Percentiles rank a stretch among this genome's conserved stretches.
Conservation (phyloP, 257 asterid genomes). For the Capsicum baccatum region DNA sequence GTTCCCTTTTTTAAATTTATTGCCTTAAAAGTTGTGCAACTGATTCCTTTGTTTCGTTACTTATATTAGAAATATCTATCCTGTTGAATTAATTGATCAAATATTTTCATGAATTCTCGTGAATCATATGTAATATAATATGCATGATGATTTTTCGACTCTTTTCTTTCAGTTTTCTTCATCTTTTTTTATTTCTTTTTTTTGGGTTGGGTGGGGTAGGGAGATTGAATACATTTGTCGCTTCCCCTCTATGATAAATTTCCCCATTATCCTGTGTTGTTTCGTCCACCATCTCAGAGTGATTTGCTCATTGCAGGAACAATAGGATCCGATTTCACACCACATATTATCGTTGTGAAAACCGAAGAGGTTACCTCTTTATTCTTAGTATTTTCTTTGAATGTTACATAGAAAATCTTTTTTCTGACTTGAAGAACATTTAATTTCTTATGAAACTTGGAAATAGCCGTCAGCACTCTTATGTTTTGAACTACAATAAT, state of each 20-base stretch:
- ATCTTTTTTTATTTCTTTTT: not conserved
- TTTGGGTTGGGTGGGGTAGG: not conserved
- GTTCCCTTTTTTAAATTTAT: not conserved
- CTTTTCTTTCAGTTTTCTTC: not conserved
- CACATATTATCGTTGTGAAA: not conserved
- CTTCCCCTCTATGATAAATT: not conserved
- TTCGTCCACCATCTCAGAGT: not conserved
- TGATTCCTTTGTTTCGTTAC: not conserved
- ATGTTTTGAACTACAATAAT: not conserved
- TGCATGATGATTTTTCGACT: not conserved
- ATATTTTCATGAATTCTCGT: not conserved
- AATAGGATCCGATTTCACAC: not conserved
- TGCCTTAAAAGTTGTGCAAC: not conserved
- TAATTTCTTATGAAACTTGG: not conserved
- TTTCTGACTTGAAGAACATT: not conserved
- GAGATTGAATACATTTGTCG: not conserved
- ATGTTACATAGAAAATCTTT: not conserved
- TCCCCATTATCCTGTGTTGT: not conserved
- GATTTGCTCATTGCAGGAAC: not conserved
- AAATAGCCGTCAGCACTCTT: not conserved
- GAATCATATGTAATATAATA: not conserved
- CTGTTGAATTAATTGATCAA: not conserved
- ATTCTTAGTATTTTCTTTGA: not conserved
- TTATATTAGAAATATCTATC: not conserved
- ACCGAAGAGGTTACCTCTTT: conserved; percentile 1